These are phyloP conservation scores for Lathyrus tuberosus DNA, from an alignment of 306 rosid species.

Conservation along the genomic window DNA sequence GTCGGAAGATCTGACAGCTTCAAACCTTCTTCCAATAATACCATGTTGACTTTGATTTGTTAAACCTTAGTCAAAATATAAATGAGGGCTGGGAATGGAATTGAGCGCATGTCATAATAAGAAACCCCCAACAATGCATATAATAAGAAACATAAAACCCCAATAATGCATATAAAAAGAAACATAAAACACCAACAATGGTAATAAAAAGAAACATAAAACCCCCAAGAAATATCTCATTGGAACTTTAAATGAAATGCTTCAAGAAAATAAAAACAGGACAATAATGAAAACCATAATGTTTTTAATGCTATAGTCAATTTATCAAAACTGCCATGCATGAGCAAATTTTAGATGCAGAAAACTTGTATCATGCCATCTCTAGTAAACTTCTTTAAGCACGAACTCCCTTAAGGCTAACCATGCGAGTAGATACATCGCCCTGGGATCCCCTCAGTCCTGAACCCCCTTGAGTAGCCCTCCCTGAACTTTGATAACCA, in stretches of 20 bases:
- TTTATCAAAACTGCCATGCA: neutral
- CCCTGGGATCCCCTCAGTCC: constrained; percentile 65
- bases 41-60: no score
- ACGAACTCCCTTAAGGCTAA: constrained; percentile 71
- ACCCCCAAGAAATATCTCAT: neutral
- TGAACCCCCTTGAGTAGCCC: constrained; percentile 53
- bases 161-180: no score
- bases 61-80: no score
- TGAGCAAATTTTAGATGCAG: neutral
- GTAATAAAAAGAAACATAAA: neutral
- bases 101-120: no score
- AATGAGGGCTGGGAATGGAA: no score
- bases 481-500: constrained; percentile 65
- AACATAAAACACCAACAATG: no score
- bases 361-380: neutral
- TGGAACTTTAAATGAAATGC: neutral
- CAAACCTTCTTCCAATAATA: no score
- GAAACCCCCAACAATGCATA: no score
- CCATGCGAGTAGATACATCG: constrained; percentile 77
- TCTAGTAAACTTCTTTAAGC: constrained; percentile 38
- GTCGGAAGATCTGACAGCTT: no score
- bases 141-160: no score
- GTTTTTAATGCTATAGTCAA: neutral
- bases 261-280: neutral
- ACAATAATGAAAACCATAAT: neutral